These are phyloP conservation scores for Citropsis articulata DNA, from an alignment of 345 rosid species.

Conservation along the genomic window DNA sequence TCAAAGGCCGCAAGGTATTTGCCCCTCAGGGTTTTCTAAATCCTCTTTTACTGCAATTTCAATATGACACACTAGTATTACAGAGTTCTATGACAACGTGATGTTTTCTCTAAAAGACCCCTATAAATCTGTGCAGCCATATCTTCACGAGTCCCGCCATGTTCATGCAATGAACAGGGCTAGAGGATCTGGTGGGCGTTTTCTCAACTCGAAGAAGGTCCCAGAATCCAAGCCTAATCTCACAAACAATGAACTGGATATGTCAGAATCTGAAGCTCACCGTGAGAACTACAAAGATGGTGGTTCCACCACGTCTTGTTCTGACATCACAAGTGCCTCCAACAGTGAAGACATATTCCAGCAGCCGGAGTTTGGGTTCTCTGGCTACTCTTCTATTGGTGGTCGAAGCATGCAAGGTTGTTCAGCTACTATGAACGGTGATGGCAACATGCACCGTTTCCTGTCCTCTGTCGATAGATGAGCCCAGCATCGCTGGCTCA, in stretches of 20 bases:
- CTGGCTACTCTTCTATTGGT: slow-evolving; percentile 39
- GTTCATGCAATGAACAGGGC: slow-evolving; percentile 77
- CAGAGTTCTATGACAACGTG: background rate
- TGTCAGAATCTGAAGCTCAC: slow-evolving; percentile 37
- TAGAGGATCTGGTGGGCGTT: slow-evolving; percentile 84
- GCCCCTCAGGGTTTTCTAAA: slow-evolving; percentile 1
- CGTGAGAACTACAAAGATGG: slow-evolving; percentile 33
- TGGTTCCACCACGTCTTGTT: slow-evolving; percentile 45
- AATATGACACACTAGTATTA: background rate
- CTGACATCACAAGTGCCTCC: slow-evolving; percentile 46
- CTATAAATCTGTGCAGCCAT: slow-evolving; percentile 46
- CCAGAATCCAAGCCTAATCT: slow-evolving; percentile 37
- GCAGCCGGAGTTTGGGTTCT: slow-evolving; percentile 48
- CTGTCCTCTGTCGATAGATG: slow-evolving; percentile 37
- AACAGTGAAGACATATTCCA: slow-evolving; percentile 43
- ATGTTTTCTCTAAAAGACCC: background rate
- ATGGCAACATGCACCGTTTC: slow-evolving; percentile 40
- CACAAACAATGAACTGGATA: slow-evolving; percentile 19
- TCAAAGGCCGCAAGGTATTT: slow-evolving; percentile 65
- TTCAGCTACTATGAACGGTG: slow-evolving; percentile 35
- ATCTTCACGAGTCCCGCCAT: slow-evolving; percentile 91
- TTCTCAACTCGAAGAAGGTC: slow-evolving; percentile 56
- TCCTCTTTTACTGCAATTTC: slow-evolving; percentile 1
- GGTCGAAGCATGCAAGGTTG: slow-evolving; percentile 26
- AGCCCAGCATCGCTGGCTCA: slow-evolving; percentile 8